These are phyloP conservation scores for Auricularia heimuer DNA, from an alignment of 768 basidiomycete species.

Conservation along the genomic window DNA sequence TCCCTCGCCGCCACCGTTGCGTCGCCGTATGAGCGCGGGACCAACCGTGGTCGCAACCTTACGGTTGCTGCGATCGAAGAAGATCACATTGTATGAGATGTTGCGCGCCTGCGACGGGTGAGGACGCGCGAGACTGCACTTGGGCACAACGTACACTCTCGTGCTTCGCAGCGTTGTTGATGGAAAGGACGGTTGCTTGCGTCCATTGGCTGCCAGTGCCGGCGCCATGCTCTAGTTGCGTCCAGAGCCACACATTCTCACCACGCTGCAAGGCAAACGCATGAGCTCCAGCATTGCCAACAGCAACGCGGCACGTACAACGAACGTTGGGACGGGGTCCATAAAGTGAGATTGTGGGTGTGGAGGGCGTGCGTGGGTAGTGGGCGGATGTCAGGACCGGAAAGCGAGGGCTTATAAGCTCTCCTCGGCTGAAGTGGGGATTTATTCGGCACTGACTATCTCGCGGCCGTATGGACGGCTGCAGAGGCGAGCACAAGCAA, in stretches of 20 bases:
- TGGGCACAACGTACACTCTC: background rate
- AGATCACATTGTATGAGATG: background rate
- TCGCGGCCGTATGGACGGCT: background rate
- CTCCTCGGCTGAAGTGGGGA: background rate
- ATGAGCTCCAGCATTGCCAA: background rate
- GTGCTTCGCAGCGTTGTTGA: conserved; percentile 1
- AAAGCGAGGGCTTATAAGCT: background rate
- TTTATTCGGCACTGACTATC: background rate
- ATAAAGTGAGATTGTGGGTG: background rate
- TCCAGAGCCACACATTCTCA: conserved; percentile 2
- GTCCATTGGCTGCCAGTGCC: background rate
- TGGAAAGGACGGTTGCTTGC: background rate
- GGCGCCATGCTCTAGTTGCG: background rate
- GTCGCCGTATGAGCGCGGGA: background rate
- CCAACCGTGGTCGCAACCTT: conserved; percentile 1
- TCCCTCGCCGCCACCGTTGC: background rate
- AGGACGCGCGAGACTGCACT: background rate
- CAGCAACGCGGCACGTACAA: background rate
- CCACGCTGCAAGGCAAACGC: background rate
- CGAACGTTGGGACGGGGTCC: background rate
- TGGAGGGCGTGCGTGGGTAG: background rate
- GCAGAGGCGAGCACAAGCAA: background rate
- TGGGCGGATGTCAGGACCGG: background rate
- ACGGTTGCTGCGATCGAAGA: background rate
- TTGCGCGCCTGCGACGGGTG: background rate